Evolutionary conservation across 345 rosid genomes (phyloP).

Genomic region (Excoecaria cochinchinensis): DNA sequence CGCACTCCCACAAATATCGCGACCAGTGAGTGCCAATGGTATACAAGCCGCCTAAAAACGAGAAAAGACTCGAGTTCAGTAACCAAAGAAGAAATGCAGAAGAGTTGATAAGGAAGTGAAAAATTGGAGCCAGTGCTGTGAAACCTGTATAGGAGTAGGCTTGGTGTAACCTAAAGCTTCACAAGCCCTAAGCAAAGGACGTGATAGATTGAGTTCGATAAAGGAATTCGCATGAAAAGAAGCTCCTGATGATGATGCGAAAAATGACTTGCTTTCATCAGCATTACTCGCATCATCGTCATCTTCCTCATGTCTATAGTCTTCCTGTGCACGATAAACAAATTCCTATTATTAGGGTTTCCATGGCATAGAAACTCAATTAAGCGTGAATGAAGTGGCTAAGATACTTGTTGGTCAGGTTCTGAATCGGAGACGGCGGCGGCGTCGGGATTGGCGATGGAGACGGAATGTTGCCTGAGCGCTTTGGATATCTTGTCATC

Average conservation of each 20-base stretch:
- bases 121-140: background rate
- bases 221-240: conserved; percentile 83
- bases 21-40: conserved; percentile 82
- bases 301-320: conserved; percentile 62
- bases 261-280: conserved; percentile 57
- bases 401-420: conserved; percentile 56
- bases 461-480: conserved; percentile 41
- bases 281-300: conserved; percentile 34
- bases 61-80: background rate
- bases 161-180: conserved; percentile 83
- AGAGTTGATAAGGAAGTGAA: background rate
- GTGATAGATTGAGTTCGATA: conserved; percentile 83
- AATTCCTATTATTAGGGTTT: background rate
- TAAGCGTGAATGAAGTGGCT: background rate
- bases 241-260: conserved; percentile 60
- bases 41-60: conserved; percentile 73
- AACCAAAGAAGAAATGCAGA: background rate
- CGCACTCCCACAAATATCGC: conserved; percentile 97
- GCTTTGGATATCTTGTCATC: conserved; percentile 78
- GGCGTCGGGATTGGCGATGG: conserved; percentile 23
- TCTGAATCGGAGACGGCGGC: conserved; percentile 49
- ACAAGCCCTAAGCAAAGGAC: conserved; percentile 89
- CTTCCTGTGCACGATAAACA: conserved; percentile 49
- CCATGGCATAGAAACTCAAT: background rate
- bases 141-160: conserved; percentile 96